Evolutionary conservation across 306 rosid genomes (phyloP).

Genomic region (Castanospermum australe): DNA sequence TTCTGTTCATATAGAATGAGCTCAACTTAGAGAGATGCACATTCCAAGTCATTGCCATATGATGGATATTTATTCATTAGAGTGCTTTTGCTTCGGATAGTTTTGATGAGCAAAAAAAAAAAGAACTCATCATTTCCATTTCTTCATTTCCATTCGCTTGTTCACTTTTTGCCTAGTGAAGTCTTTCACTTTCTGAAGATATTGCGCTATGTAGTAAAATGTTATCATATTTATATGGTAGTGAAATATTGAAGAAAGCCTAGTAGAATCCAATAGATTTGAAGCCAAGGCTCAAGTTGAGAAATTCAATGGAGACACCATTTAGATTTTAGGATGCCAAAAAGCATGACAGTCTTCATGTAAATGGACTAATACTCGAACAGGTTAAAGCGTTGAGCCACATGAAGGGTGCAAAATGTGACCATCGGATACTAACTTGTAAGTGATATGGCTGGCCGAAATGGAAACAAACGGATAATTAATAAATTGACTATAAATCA

Average conservation of each 20-base stretch:
- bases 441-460: constrained; percentile 77
- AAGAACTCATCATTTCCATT: too few relatives aligned
- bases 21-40: too few relatives aligned
- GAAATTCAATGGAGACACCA: constrained; percentile 91
- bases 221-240: neutral
- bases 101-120: too few relatives aligned
- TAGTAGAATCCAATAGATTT: constrained; percentile 97
- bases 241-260: constrained; percentile 42
- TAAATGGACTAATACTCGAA: constrained; percentile 78
- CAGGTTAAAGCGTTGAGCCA: constrained; percentile 74
- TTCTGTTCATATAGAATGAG: too few relatives aligned
- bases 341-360: constrained; percentile 78
- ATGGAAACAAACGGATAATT: neutral
- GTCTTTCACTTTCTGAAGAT: too few relatives aligned
- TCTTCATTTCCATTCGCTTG: too few relatives aligned
- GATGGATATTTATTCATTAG: too few relatives aligned
- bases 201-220: too few relatives aligned
- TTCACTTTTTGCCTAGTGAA: too few relatives aligned
- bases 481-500: neutral
- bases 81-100: too few relatives aligned
- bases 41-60: too few relatives aligned
- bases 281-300: constrained; percentile 94
- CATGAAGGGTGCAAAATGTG: constrained; percentile 92
- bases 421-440: constrained; percentile 99
- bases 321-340: constrained; percentile 89